Conservation (phyloP, 1,284 basidiomycete species). For the Fomitopsis schrenkii region DNA sequence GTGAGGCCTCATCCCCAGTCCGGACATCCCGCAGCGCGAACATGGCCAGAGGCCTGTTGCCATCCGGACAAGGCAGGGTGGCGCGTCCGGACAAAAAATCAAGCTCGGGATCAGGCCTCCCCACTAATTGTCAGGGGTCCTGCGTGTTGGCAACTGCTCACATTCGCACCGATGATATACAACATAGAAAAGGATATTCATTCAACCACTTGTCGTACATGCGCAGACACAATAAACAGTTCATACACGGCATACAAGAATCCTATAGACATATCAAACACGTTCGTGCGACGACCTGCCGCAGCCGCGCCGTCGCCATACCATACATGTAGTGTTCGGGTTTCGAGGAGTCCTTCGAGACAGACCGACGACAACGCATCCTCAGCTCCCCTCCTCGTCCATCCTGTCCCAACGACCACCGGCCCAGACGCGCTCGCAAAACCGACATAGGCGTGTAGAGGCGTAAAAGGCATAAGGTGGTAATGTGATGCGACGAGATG, state of each 20-base stretch:
- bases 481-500: background rate
- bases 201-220: slow-evolving; percentile 7
- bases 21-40: no score
- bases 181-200: slow-evolving; percentile 1
- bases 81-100: no score
- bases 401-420: background rate
- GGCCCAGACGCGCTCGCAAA: background rate
- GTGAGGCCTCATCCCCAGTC: no score
- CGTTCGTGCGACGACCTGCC: background rate
- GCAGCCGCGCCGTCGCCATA: background rate
- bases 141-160: no score
- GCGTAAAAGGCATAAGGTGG: background rate
- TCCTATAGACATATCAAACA: background rate
- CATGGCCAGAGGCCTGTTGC: no score
- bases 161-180: background rate
- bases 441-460: background rate
- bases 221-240: background rate
- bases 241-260: background rate
- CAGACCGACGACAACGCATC: background rate
- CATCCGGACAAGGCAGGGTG: no score
- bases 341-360: background rate
- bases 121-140: no score
- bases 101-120: no score
- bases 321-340: background rate
- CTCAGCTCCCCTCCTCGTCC: background rate